These are phyloP conservation scores for Gardenia jasminoides DNA, from an alignment of 257 asterid genomes.

Conservation along the genomic window DNA sequence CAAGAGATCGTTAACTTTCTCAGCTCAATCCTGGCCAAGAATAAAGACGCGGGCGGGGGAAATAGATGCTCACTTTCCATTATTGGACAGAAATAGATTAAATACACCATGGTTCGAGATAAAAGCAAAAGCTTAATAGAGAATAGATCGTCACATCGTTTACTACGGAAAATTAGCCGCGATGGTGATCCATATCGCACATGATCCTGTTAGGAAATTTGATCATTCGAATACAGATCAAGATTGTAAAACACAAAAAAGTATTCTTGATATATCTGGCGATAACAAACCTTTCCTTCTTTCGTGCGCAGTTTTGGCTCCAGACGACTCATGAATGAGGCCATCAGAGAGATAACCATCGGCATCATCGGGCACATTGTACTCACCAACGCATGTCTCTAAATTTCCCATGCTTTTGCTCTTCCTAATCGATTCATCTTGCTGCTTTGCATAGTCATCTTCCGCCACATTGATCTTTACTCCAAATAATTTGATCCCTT, in stretches of 20 bases:
- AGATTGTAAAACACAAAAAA: background rate
- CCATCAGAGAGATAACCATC: slow-evolving; percentile 51
- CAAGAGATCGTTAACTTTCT: background rate
- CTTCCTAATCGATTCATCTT: slow-evolving; percentile 27
- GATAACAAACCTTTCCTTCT: slow-evolving; percentile 37
- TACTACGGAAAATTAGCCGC: background rate
- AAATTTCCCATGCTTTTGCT: slow-evolving; percentile 47
- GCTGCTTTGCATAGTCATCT: background rate
- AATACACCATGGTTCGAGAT: background rate
- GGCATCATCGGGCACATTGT: slow-evolving; percentile 13
- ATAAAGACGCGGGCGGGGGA: background rate
- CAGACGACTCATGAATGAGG: slow-evolving; percentile 22
- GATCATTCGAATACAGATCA: background rate
- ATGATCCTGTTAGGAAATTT: background rate
- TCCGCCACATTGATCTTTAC: slow-evolving; percentile 37
- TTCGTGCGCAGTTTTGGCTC: slow-evolving; percentile 15
- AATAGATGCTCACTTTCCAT: background rate
- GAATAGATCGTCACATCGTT: too few species aligned
- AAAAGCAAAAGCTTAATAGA: background rate
- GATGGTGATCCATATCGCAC: background rate
- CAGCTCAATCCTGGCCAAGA: background rate
- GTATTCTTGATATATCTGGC: background rate
- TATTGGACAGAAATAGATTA: background rate
- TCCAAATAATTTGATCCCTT: slow-evolving; percentile 51
- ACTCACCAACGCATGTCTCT: slow-evolving; percentile 17